Evolutionary conservation across 1,284 basidiomycete species (phyloP).

Genomic region (Ceraceosorus guamensis): DNA sequence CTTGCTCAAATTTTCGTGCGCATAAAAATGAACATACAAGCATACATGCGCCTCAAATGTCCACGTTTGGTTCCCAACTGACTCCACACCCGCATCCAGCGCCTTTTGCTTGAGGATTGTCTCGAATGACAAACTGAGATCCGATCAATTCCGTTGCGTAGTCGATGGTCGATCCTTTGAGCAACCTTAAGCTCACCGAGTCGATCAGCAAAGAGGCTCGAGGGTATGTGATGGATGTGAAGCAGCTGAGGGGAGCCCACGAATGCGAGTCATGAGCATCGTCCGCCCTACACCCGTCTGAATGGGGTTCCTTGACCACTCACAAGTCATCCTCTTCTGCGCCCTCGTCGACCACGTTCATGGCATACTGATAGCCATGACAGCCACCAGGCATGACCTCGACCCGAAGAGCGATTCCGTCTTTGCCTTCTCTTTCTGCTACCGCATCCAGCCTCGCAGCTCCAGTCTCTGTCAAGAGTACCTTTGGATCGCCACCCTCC

Average conservation of each 20-base stretch:
- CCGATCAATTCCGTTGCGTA: constrained; percentile 86
- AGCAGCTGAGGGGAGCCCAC: background rate
- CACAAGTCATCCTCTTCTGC: constrained; percentile 63
- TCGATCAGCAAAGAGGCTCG: constrained; percentile 61
- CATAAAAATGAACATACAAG: too few relatives aligned
- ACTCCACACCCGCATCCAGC: constrained; percentile 82
- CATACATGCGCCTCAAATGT: constrained; percentile 5
- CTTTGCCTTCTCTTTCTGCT: constrained; percentile 55
- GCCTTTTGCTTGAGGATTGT: constrained; percentile 78
- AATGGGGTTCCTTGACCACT: constrained; percentile 42
- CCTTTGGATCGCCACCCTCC: too few relatives aligned
- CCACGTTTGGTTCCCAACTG: constrained; percentile 68
- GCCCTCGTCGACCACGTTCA: constrained; percentile 55
- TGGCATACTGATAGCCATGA: constrained; percentile 86
- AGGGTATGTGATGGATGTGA: background rate
- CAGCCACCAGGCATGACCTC: constrained; percentile 82
- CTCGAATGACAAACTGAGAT: constrained; percentile 67
- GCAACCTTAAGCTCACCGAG: constrained; percentile 66
- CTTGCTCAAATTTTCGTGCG: too few relatives aligned
- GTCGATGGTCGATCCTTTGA: constrained; percentile 77
- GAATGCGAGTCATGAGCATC: background rate
- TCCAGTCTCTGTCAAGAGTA: background rate
- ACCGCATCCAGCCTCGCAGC: constrained; percentile 2
- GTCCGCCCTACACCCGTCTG: background rate
- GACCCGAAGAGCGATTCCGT: constrained; percentile 63